These are phyloP conservation scores for Ogataea pilisensis DNA, from an alignment of 805 yeast genomes.

Conservation along the genomic window DNA sequence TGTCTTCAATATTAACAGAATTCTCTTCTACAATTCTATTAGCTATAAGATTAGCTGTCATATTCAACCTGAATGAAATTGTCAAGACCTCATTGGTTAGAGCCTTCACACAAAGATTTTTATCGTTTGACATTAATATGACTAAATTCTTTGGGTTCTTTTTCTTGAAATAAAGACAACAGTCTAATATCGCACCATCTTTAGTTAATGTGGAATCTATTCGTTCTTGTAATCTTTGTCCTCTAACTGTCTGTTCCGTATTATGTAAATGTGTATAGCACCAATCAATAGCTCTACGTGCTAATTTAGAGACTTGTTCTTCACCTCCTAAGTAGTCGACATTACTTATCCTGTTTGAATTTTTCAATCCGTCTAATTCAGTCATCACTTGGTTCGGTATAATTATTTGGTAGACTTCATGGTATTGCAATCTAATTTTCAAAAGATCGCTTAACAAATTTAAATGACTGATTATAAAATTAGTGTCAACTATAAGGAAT, in stretches of 20 bases:
- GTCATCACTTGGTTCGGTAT: slow-evolving; percentile 67
- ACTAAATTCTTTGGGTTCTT: slow-evolving; percentile 37
- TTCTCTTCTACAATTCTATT: slow-evolving; percentile 36
- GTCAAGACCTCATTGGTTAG: slow-evolving; percentile 62
- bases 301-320: slow-evolving; percentile 35
- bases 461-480: slow-evolving; percentile 71
- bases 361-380: slow-evolving; percentile 84
- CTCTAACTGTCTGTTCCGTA: slow-evolving; percentile 47
- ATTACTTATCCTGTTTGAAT: too few species aligned
- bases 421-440: slow-evolving; percentile 35
- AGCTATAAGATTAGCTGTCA: slow-evolving; percentile 44
- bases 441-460: slow-evolving; percentile 51
- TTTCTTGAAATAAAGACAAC: slow-evolving; percentile 62
- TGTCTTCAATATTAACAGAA: neutral
- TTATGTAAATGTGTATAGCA: slow-evolving; percentile 57
- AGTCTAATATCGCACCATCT: slow-evolving; percentile 85
- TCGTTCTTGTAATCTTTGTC: slow-evolving; percentile 58
- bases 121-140: slow-evolving; percentile 74
- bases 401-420: slow-evolving; percentile 43
- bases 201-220: slow-evolving; percentile 43
- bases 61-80: slow-evolving; percentile 44
- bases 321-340: neutral
- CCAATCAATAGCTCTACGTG: slow-evolving; percentile 78
- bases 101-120: slow-evolving; percentile 77
- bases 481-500: slow-evolving; percentile 72